These are phyloP conservation scores for Colletotrichum tropicicola DNA, from an alignment of 2,329 filamentous ascomycete species.

Conservation along the genomic window DNA sequence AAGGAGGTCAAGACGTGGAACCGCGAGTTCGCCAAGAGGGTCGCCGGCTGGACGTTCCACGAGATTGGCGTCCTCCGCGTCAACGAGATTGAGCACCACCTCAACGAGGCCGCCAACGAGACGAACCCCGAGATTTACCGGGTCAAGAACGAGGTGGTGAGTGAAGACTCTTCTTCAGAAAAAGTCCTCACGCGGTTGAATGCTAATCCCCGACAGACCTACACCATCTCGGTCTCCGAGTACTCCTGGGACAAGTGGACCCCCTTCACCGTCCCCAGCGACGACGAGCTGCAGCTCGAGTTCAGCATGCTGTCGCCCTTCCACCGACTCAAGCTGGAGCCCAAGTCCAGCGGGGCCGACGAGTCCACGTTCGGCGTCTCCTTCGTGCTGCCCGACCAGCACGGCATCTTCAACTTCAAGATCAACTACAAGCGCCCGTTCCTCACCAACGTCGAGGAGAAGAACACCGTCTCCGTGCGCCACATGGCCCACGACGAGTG, in stretches of 20 bases:
- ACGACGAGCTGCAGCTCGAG: slow-evolving; percentile 88
- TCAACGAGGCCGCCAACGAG: slow-evolving; percentile 64
- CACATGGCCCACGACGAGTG: slow-evolving; percentile 99
- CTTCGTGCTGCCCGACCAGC: slow-evolving; percentile 92
- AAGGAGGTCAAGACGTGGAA: slow-evolving; percentile 75
- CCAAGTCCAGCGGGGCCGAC: slow-evolving; percentile 66
- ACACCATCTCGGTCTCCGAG: slow-evolving; percentile 89
- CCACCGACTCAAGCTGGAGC: slow-evolving; percentile 81
- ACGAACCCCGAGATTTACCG: slow-evolving; percentile 91
- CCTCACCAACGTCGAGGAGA: slow-evolving; percentile 89
- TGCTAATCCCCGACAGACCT: slow-evolving; percentile 72
- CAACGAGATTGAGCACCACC: slow-evolving; percentile 82
- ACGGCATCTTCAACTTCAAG: slow-evolving; percentile 98
- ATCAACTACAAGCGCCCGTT: slow-evolving; percentile 98
- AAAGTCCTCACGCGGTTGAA: no score
- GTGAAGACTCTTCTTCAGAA: no score
- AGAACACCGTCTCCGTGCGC: slow-evolving; percentile 91
- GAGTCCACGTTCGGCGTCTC: slow-evolving; percentile 77
- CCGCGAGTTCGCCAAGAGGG: slow-evolving; percentile 82
- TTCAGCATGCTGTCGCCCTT: slow-evolving; percentile 99
- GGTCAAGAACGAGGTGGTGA: slow-evolving; percentile 95
- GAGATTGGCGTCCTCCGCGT: slow-evolving; percentile 91
- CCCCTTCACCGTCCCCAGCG: slow-evolving; percentile 75
- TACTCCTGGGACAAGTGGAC: slow-evolving; percentile 78
- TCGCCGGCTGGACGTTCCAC: slow-evolving; percentile 97